Base-by-base conservation (phyloP, 2,329 filamentous ascomycete genomes). In the Neofusicoccum sp. region DNA sequence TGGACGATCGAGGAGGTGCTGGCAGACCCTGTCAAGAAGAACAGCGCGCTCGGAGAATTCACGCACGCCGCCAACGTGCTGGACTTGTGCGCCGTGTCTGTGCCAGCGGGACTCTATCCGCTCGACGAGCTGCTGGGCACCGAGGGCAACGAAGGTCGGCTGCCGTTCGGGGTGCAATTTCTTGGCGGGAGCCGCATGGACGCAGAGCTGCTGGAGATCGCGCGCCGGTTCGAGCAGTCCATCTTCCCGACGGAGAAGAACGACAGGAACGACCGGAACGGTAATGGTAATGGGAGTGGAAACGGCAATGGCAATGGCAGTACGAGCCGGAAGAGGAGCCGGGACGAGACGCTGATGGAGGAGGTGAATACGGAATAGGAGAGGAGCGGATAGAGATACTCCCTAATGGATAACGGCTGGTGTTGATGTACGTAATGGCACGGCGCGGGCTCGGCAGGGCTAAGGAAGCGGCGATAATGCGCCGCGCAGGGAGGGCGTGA, bases 41-140 rank as follows among this genome's bases (percentile, higher is more conserved):
- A 87, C 65, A 81, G 81, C 3, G 70, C 76, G 3, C 51, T 72
- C 14, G 71, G 71, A 1, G 70, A 70, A 40, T 86, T 85, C 61
- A 85, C 84, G 0, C 84, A 86, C 66, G 86, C 82, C 66, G 85
- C 80, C 14, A 87, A 87, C 65, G 82, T 87, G 30, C 69, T 87
- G 16, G 84, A 87, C 68, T 76, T 85, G 65, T 73, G 71, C 60
- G 70, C 64, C 16, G 65, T 69, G 24, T 67, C 71, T 1, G 75
- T 85, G n/a, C 82, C 82, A 1, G 83, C 83, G 0, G 79, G 79
- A 1, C 71, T 61, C 6, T 76, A 75, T 64, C 63, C 69, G 1
- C 62, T 66, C 0, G 41, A 51, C 31, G 71, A 73, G 41, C 53
- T 72, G 41, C 69, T 68, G 31, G 70, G 69, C 3, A 65, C 64